Base-by-base conservation (phyloP, 192 early-diverging fungal genomes). In the Gaertneriomyces sp. region DNA sequence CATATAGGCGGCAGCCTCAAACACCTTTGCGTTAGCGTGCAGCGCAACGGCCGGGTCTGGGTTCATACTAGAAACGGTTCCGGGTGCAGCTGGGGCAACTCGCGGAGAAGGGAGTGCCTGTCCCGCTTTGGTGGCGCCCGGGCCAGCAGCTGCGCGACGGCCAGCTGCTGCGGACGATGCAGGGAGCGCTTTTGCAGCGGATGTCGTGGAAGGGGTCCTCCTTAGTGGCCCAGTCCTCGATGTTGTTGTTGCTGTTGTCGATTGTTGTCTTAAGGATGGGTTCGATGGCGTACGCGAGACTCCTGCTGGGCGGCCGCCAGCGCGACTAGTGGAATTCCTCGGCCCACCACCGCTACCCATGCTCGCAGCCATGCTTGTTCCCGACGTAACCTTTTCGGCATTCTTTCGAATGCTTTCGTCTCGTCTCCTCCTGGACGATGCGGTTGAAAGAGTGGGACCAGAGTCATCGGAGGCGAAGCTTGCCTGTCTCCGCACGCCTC, bases 21-120 rank as follows among this genome's bases (percentile, higher is more conserved):
- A 60, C 7, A 76, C 63, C 51, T 65, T 71, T 5, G 76, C 76
- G 43, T 68, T 53, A n/a, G 76, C 68, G n/a, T 57, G 55, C 10
- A 77, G 55, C 8, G 90, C 93, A 61, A 96, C 74, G 4, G 94
- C 91, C 43, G 89, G 84, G 0, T 88, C 82, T 33, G 92, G 91
- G 52, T 85, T 81, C 56, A 96, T 79, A 11, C 90, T 82, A 5
- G 91, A 86, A 11, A 96, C 93, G 1, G 91, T 94, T 7, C 92
- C 92, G 42, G 41, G 67, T 33, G 25, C 25, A 33, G 39, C 8
- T 45, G 14, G 61, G 20, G 17, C 19, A 19, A 19, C 59, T 16
- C 44, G 10, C 16, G 10, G 5, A 45, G 42, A 9, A 7, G 14
- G 42, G 41, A 11, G 53, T 55, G 11, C 53, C 11, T 11, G 59